Evolutionary conservation across 805 yeast species (phyloP).

Genomic region (Starmerella floricola): DNA sequence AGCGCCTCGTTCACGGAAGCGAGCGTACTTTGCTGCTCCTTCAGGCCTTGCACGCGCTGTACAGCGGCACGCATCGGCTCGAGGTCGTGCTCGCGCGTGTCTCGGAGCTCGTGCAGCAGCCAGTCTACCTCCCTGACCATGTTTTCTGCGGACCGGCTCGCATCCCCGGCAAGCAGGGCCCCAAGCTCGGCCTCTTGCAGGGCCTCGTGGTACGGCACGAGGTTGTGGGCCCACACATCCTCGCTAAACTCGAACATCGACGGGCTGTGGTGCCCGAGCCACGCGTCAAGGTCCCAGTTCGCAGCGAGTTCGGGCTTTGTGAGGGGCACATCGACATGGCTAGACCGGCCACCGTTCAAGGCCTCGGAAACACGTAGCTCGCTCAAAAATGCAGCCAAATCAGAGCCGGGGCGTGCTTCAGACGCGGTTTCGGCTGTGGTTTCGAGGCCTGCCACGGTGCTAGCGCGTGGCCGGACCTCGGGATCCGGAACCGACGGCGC

Average conservation of each 20-base stretch:
- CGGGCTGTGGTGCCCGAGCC: slow-evolving; percentile 17
- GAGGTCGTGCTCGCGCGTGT: slow-evolving; percentile 48
- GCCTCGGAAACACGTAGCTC: too few relatives aligned
- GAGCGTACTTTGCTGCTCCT: slow-evolving; percentile 33
- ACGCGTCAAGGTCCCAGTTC: slow-evolving; percentile 10
- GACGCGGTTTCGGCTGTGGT: too few relatives aligned
- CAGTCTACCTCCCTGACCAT: slow-evolving; percentile 38
- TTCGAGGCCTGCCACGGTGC: too few relatives aligned
- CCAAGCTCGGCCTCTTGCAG: slow-evolving; percentile 6
- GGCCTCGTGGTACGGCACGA: not conserved
- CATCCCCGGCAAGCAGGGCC: slow-evolving; percentile 19
- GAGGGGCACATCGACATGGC: not conserved
- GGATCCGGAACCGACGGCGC: slow-evolving; percentile 18
- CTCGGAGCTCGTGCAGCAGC: slow-evolving; percentile 41
- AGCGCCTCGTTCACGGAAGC: slow-evolving; percentile 40
- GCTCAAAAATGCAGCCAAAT: too few relatives aligned
- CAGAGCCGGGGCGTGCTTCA: too few relatives aligned
- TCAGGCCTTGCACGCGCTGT: slow-evolving; percentile 38
- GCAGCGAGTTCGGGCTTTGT: not conserved
- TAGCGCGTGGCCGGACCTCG: slow-evolving; percentile 18
- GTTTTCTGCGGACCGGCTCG: slow-evolving; percentile 37
- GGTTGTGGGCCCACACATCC: slow-evolving; percentile 7
- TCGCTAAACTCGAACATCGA: slow-evolving; percentile 8
- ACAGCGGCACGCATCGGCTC: slow-evolving; percentile 52
- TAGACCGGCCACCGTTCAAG: too few relatives aligned